Percentiles rank a stretch among this genome's conserved stretches.
Evolutionary conservation across 192 early-diverging fungal genomes (phyloP).

Genomic region (Podila horticola): DNA sequence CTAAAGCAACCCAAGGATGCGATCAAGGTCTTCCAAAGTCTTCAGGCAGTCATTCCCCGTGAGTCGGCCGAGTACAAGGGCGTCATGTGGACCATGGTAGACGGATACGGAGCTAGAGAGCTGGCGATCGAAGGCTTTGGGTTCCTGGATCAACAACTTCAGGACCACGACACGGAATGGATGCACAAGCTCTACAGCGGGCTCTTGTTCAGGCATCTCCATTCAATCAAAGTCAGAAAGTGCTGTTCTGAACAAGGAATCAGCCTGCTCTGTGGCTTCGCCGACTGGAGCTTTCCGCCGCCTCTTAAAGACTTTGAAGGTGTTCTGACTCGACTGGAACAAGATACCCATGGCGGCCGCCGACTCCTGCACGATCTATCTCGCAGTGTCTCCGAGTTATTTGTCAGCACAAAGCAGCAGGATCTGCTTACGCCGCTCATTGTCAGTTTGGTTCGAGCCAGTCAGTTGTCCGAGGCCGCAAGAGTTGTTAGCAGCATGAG

Average conservation of each 20-base stretch:
- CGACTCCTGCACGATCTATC: conserved; percentile 6
- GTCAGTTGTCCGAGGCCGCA: conserved; percentile 15
- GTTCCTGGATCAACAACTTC: not conserved
- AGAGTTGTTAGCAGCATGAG: conserved; percentile 29
- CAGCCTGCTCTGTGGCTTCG: not conserved
- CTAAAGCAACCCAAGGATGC: conserved; percentile 5
- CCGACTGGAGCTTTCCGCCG: not conserved
- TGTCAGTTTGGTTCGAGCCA: conserved; percentile 1
- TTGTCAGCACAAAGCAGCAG: conserved; percentile 11
- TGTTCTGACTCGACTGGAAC: not conserved
- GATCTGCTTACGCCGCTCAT: conserved; percentile 13
- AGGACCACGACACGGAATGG: not conserved
- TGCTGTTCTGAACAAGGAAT: not conserved
- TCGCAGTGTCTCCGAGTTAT: conserved; percentile 7
- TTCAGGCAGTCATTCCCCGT: not conserved
- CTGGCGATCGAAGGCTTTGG: not conserved
- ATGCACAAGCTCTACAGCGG: not conserved
- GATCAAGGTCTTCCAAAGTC: conserved; percentile 3
- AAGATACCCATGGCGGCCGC: not conserved
- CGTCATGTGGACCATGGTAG: conserved; percentile 1
- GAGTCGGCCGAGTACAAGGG: conserved; percentile 10
- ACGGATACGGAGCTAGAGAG: not conserved
- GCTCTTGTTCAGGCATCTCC: conserved; percentile 1
- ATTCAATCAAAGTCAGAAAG: not conserved
- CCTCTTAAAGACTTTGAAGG: not conserved